Percentiles rank a stretch among this genome's conserved stretches.
Conservation (phyloP, 192 early-diverging fungal species). For the Umbelopsis vinacea region DNA sequence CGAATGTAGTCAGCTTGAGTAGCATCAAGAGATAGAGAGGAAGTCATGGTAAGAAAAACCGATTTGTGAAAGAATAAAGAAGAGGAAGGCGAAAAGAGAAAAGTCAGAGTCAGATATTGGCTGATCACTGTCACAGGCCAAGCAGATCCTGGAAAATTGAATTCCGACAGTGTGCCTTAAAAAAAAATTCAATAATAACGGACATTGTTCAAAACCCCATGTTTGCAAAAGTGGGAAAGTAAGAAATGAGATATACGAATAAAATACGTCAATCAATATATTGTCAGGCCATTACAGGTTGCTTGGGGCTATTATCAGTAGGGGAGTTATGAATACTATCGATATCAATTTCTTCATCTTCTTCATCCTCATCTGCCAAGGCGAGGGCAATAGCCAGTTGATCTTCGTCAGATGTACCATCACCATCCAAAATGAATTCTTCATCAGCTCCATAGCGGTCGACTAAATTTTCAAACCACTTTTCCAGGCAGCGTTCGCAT, state of each 20-base stretch:
- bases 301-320: conserved; percentile 18
- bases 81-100: background rate
- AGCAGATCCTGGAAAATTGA: no score
- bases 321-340: conserved; percentile 23
- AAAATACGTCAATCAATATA: background rate
- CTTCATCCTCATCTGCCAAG: conserved; percentile 31
- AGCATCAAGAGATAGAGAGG: conserved; percentile 4
- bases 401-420: conserved; percentile 29
- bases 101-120: background rate
- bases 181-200: no score
- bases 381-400: conserved; percentile 32
- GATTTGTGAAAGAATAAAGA: background rate
- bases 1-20: conserved; percentile 4
- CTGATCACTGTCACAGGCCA: no score
- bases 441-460: conserved; percentile 37
- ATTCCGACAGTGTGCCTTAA: background rate
- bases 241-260: no score
- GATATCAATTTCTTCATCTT: conserved; percentile 30
- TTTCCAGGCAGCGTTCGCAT: conserved; percentile 34
- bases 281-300: conserved; percentile 6
- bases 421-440: conserved; percentile 26
- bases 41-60: background rate
- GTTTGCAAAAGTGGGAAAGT: no score
- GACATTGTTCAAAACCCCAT: no score
- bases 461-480: conserved; percentile 39